Evolutionary conservation across 441 rosid genomes (phyloP), one percentile per base, ranked within the genome.

Genomic region (Gossypium laxum): DNA sequence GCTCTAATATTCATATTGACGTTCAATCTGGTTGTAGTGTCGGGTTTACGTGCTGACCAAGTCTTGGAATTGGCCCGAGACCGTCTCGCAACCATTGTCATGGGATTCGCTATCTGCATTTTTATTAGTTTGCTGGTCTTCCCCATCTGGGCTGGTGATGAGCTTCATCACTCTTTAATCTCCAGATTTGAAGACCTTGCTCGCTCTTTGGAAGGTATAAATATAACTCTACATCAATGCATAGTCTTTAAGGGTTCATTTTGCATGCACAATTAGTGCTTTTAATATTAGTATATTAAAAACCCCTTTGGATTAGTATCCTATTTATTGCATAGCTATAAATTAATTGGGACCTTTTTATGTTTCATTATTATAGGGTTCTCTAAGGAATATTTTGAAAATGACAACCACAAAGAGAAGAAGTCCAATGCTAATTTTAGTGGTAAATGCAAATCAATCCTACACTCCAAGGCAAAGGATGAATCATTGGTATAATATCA

Each of bases 61-160:
- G 85, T 86, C 19, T 5, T 88, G 45, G 32, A 72, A 15, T 51
- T 89, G 5, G 93, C 92, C 4, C 86, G 85, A 2, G 64, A 83
- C 15, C 87, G 98, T 18, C 85, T 91, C 24, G 54, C 78, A 14
- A 89, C 88, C 22, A 86, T 93, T 1, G 74, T 75, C 24, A 78
- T 91, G 67, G 98, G 98, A 7, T 85, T 85, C 22, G 72, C 28
- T 2, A 58, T 88, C 76, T 87, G 92, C 85, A 85, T 88, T 73
- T 80, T 75, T 71, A 79, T 72, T 8, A 86, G 88, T 82, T 76
- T 93, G 24, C 74, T 89, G 4, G 43, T 91, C 28, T 89, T 84
- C 28, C 98, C 98, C 0, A 84, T 85, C 0, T 91, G 98, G 97
- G 89, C 98, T 59, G 72, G 97, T n/a, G 93, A 89, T 43, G 97